Percentiles rank a stretch among this genome's conserved stretches.
These are phyloP conservation scores for Saccharomycopsis fibuligera DNA, from an alignment of 805 yeast species.

Conservation along the genomic window DNA sequence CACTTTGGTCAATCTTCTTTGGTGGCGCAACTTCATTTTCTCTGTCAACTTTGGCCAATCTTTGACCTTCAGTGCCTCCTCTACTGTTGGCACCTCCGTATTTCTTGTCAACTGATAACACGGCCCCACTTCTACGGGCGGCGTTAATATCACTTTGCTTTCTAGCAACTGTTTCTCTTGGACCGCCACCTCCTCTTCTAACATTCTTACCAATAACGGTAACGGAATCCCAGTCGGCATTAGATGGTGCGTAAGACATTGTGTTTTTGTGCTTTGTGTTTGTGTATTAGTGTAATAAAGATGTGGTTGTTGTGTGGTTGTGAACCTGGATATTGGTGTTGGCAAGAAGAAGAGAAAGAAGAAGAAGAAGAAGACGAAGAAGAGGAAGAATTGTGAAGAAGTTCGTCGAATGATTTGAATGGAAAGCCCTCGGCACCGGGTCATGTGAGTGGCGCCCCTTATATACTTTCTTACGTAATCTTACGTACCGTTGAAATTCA, in stretches of 20 bases:
- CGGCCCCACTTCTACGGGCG: conserved; percentile 88
- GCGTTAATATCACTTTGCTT: conserved; percentile 76
- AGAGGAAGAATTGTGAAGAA: background rate
- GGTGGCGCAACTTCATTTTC: conserved; percentile 91
- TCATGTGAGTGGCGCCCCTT: no score
- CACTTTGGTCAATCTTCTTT: conserved; percentile 74
- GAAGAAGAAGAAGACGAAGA: no score
- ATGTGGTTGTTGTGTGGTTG: no score
- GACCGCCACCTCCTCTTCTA: conserved; percentile 83
- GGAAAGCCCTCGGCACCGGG: no score
- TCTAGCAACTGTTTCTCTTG: conserved; percentile 78
- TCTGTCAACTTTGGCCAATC: conserved; percentile 88
- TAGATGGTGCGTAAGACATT: conserved; percentile 20
- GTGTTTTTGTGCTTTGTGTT: background rate
- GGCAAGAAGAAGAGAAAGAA: background rate
- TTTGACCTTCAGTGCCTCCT: conserved; percentile 85
- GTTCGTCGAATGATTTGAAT: background rate
- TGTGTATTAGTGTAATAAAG: no score
- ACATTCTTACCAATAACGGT: conserved; percentile 87
- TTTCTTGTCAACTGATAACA: conserved; percentile 89
- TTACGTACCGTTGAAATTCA: no score
- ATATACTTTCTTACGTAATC: no score
- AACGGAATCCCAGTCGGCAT: conserved; percentile 84
- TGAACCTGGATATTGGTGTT: no score
- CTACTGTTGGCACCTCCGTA: conserved; percentile 55